Percentiles rank a stretch among this genome's conserved stretches.
Evolutionary conservation across 352 stramenopile species (phyloP).

Genomic region (Phytophthora lateralis): DNA sequence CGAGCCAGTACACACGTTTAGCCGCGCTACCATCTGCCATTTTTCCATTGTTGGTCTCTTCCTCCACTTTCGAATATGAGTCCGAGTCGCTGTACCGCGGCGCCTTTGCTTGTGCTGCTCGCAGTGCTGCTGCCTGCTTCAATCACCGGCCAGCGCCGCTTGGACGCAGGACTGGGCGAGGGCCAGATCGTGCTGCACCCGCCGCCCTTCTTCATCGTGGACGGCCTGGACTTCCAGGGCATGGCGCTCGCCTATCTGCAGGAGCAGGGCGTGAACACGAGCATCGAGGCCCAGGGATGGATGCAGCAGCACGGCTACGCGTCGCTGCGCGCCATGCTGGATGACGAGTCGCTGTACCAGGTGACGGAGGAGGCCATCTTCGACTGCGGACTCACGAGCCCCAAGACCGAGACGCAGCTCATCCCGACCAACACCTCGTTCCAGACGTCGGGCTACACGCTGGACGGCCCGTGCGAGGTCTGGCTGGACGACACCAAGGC

Average conservation of each 20-base stretch:
- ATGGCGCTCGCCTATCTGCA: slow-evolving; percentile 58
- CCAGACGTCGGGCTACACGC: slow-evolving; percentile 57
- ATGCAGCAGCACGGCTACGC: slow-evolving; percentile 46
- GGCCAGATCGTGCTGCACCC: slow-evolving; percentile 53
- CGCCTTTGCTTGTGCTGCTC: slow-evolving; percentile 13
- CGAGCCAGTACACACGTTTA: slow-evolving; percentile 11
- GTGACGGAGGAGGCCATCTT: slow-evolving; percentile 58
- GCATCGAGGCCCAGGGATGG: slow-evolving; percentile 47
- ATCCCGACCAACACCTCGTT: slow-evolving; percentile 54
- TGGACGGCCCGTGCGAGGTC: slow-evolving; percentile 64
- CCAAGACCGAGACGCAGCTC: slow-evolving; percentile 43
- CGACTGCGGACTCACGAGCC: slow-evolving; percentile 59
- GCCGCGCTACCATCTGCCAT: slow-evolving; percentile 8
- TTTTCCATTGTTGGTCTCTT: slow-evolving; percentile 19
- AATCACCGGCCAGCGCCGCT: slow-evolving; percentile 13
- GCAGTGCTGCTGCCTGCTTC: slow-evolving; percentile 9
- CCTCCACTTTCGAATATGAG: slow-evolving; percentile 8
- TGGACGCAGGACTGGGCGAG: slow-evolving; percentile 36
- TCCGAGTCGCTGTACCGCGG: not conserved
- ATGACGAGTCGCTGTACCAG: slow-evolving; percentile 55
- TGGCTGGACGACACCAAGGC: slow-evolving; percentile 59
- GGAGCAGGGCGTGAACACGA: slow-evolving; percentile 55
- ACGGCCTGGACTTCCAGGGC: slow-evolving; percentile 49
- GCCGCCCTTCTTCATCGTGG: slow-evolving; percentile 59
- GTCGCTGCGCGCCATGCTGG: slow-evolving; percentile 56